Percentiles rank a stretch among this genome's conserved stretches.
phyloP scores from a whole-genome alignment of 306 rosid species.

The Fragaria ananassa region DNA sequence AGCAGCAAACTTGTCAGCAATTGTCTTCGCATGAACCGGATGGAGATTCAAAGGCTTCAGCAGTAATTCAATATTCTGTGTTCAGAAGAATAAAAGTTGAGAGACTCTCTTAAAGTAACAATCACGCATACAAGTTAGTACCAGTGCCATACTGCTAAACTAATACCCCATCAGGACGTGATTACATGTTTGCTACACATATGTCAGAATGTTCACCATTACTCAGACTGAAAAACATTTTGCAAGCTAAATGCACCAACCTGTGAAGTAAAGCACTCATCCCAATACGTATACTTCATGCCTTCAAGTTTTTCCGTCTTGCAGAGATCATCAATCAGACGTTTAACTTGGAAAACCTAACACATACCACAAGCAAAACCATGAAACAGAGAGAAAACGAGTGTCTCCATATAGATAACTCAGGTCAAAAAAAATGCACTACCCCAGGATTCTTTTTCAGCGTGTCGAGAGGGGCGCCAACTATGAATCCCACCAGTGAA shows the following conservation, averaged over 20 bases:
- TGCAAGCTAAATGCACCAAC: constrained; percentile 26
- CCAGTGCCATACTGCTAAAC: neutral
- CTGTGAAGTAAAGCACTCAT: constrained; percentile 81
- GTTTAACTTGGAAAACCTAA: constrained; percentile 58
- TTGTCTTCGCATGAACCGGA: constrained; percentile 51
- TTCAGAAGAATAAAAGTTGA: constrained; percentile 8
- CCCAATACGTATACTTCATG: constrained; percentile 67
- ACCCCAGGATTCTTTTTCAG: constrained; percentile 26
- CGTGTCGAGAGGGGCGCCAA: constrained; percentile 55
- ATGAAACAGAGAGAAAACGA: neutral
- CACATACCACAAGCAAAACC: neutral
- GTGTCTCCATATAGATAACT: constrained; percentile 9
- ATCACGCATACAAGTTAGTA: neutral
- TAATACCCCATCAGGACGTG: neutral
- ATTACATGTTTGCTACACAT: neutral
- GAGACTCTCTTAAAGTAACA: neutral
- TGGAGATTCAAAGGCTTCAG: constrained; percentile 52
- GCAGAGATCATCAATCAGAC: constrained; percentile 54
- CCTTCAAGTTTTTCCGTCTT: constrained; percentile 54
- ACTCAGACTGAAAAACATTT: neutral
- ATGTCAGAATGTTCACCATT: neutral
- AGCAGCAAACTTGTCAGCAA: constrained; percentile 86
- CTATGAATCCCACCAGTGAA: constrained; percentile 62
- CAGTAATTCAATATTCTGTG: constrained; percentile 63
- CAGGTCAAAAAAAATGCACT: constrained; percentile 39